These are phyloP conservation scores for Rhizopus sp. DNA, from an alignment of 371 early-diverging fungal genomes.

Conservation along the genomic window DNA sequence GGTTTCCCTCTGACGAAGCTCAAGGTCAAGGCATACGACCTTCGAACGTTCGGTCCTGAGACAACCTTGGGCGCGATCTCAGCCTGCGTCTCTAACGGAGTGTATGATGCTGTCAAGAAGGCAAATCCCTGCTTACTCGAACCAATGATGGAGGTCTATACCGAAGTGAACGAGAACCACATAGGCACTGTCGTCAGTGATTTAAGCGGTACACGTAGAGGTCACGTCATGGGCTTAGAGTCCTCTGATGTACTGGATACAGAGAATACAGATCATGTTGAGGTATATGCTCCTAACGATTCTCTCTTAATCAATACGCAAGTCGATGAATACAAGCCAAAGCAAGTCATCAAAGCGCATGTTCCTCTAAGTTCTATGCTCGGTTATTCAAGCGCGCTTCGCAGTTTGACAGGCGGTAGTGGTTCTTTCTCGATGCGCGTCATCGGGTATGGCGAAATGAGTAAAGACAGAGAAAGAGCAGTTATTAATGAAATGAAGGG, in stretches of 20 bases:
- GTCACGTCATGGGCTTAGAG: constrained; percentile 61
- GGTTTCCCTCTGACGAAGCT: constrained; percentile 80
- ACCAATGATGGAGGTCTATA: constrained; percentile 84
- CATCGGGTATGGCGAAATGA: constrained; percentile 82
- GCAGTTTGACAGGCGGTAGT: constrained; percentile 87
- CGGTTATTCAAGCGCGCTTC: constrained; percentile 84
- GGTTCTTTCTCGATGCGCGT: constrained; percentile 84
- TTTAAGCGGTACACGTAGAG: constrained; percentile 78
- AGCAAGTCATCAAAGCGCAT: constrained; percentile 62
- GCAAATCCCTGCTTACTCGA: constrained; percentile 74
- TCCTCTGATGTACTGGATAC: constrained; percentile 42
- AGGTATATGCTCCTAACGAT: constrained; percentile 60
- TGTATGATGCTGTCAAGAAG: constrained; percentile 59
- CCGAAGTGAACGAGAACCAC: constrained; percentile 71
- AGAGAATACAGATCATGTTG: constrained; percentile 29
- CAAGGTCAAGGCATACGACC: constrained; percentile 53
- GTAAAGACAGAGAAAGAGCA: constrained; percentile 67
- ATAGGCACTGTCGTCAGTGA: constrained; percentile 85
- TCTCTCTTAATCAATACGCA: constrained; percentile 33
- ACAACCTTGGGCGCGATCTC: constrained; percentile 72
- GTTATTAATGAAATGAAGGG: constrained; percentile 68
- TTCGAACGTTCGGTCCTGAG: constrained; percentile 63
- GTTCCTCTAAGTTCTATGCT: constrained; percentile 86
- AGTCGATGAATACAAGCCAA: constrained; percentile 43
- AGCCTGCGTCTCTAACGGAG: constrained; percentile 64